These are phyloP conservation scores for Eruca vesicaria DNA, from an alignment of 441 rosid species.

Conservation along the genomic window DNA sequence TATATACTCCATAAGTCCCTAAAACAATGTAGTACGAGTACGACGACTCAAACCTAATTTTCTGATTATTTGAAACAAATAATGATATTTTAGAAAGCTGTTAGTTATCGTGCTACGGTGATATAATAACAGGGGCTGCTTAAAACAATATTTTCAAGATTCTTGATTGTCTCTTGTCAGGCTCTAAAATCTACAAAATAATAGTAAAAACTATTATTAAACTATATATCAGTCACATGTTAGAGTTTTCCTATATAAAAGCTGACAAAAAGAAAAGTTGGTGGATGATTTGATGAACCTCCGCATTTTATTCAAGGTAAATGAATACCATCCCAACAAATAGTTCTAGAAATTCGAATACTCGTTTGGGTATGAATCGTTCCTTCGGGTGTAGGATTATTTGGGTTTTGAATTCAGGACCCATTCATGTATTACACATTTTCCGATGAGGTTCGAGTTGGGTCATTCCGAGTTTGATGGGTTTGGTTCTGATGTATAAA, in stretches of 20 bases:
- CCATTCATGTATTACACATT: too few relatives aligned
- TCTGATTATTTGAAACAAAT: neutral
- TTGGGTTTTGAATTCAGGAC: too few relatives aligned
- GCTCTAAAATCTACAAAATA: neutral
- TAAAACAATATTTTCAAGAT: neutral
- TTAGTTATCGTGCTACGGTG: conserved; percentile 16
- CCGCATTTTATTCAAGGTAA: conserved; percentile 11
- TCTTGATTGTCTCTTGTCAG: neutral
- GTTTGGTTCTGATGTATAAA: too few relatives aligned
- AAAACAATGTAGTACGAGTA: neutral
- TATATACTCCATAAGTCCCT: neutral
- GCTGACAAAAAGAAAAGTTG: neutral
- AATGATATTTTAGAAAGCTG: conserved; percentile 4
- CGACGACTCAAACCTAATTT: conserved; percentile 21
- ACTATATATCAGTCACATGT: conserved; percentile 16
- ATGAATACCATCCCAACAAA: neutral
- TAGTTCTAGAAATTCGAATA: too few relatives aligned
- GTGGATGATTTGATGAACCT: conserved; percentile 20
- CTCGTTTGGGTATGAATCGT: too few relatives aligned
- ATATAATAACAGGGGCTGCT: conserved; percentile 10
- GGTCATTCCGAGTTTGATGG: too few relatives aligned
- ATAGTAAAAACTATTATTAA: neutral
- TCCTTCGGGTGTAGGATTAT: too few relatives aligned
- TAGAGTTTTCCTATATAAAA: neutral
- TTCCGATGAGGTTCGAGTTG: too few relatives aligned